Evolutionary conservation across 306 rosid species (phyloP), one percentile per base, ranked within the genome.

Genomic region (Fagus crenata): DNA sequence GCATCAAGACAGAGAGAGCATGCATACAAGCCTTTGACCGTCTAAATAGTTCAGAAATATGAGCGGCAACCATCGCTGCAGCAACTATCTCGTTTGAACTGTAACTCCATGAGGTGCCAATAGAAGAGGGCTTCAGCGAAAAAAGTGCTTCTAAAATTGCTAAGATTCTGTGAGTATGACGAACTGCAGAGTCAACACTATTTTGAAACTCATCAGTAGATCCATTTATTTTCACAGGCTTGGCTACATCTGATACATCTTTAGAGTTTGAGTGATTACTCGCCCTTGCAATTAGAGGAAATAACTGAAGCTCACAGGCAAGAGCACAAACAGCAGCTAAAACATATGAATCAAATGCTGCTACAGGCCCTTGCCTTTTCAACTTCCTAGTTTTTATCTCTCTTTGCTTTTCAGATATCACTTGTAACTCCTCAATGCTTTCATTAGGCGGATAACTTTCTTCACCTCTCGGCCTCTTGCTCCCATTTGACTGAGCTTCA

Each of bases 41-140:
- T 81, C 98, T 87, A 78, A 94, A 94, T 80, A 94, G 81, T 70
- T 94, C 98, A 77, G 98, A 92, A 81, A 94, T 88, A 85, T 94
- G 98, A 28, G 98, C 98, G 3, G 98, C 98, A 85, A 94, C 98
- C 98, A 94, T 94, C n/a, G 98, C 98, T 81, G 98, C 98, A 60
- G 98, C 98, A 80, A 94, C 96, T 78, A 94, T 94, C 87, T 94
- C 98, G 70, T 90, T 92, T 60, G 98, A 94, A 85, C 98, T 92
- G 87, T 87, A 92, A 88, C 92, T 92, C 97, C 98, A 92, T 4
- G 97, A 90, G n/a, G 98, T 92, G 53, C 98, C 98, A 81, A 94
- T 85, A 75, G 98, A 85, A 81, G 98, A 94, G 40, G 98, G 98
- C 85, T 92, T 93, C 77, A 94, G 82, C 39, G 89, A 89, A 82